Evolutionary conservation across 75 land plant genomes (phyloP).

Genomic region (Picea sitchensis): DNA sequence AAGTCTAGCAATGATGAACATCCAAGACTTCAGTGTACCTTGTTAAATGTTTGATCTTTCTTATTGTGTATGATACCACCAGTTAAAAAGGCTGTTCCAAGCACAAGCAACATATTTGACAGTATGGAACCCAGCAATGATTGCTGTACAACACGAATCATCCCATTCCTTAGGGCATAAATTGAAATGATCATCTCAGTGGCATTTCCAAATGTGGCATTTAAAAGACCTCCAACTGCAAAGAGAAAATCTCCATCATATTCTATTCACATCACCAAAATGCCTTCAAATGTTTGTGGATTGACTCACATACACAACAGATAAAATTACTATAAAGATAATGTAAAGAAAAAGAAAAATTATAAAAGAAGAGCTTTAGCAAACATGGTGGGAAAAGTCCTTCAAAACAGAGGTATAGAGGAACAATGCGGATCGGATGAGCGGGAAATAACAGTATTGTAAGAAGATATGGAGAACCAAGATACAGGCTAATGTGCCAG

Average conservation of each 20-base stretch:
- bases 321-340: neutral
- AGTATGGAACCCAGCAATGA: conserved; percentile 81
- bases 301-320: neutral
- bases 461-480: neutral
- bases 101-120: conserved; percentile 81
- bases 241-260: neutral
- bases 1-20: neutral
- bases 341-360: neutral
- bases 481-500: neutral
- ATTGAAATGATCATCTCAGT: conserved; percentile 83
- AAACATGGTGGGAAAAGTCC: neutral
- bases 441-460: neutral
- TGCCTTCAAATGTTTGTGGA: neutral
- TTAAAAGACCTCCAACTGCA: conserved; percentile 87
- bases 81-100: conserved; percentile 68
- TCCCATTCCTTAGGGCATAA: conserved; percentile 57
- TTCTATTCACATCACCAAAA: neutral
- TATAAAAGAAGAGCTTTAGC: neutral
- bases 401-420: neutral
- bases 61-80: conserved; percentile 55
- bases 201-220: conserved; percentile 94
- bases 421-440: neutral
- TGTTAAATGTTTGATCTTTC: conserved; percentile 57
- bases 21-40: conserved; percentile 31
- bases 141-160: conserved; percentile 82